Evolutionary conservation across 768 basidiomycete species (phyloP).

Genomic region (Pulveroboletus sp.): DNA sequence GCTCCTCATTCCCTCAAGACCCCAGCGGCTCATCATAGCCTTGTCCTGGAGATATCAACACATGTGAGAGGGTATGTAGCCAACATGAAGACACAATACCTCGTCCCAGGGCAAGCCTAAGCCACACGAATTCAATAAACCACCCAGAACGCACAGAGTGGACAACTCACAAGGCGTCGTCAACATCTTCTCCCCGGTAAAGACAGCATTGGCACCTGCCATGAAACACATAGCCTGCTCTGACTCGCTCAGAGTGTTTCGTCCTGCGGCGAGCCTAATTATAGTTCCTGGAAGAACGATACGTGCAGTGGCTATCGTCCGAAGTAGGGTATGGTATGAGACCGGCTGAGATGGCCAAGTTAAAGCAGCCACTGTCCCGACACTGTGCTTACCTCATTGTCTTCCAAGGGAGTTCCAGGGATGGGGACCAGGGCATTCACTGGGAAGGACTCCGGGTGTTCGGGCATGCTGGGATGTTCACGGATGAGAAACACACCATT

Average conservation of each 20-base stretch:
- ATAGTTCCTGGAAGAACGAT: slow-evolving; percentile 90
- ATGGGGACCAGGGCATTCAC: slow-evolving; percentile 98
- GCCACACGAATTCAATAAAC: slow-evolving; percentile 7
- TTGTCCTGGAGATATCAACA: slow-evolving; percentile 57
- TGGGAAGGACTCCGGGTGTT: slow-evolving; percentile 98
- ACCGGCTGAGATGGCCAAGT: slow-evolving; percentile 53
- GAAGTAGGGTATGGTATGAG: slow-evolving; percentile 74
- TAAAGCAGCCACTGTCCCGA: slow-evolving; percentile 1
- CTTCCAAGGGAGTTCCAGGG: slow-evolving; percentile 86
- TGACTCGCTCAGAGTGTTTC: slow-evolving; percentile 82
- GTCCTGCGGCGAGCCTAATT: slow-evolving; percentile 90
- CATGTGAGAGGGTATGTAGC: background rate
- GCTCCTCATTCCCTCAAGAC: slow-evolving; percentile 83
- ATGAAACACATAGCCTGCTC: slow-evolving; percentile 99
- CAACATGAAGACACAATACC: slow-evolving; percentile 33
- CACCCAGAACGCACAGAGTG: background rate
- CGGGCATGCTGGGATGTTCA: slow-evolving; percentile 61
- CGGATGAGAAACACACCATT: slow-evolving; percentile 2
- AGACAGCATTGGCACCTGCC: slow-evolving; percentile 97
- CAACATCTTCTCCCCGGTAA: slow-evolving; percentile 97
- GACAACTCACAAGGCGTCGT: slow-evolving; percentile 83
- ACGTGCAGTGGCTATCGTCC: slow-evolving; percentile 93
- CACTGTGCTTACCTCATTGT: slow-evolving; percentile 62
- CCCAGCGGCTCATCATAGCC: slow-evolving; percentile 90
- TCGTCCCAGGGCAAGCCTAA: slow-evolving; percentile 93